Conservation (phyloP, 352 stramenopile genomes). For the Peronosclerospora sorghi region DNA sequence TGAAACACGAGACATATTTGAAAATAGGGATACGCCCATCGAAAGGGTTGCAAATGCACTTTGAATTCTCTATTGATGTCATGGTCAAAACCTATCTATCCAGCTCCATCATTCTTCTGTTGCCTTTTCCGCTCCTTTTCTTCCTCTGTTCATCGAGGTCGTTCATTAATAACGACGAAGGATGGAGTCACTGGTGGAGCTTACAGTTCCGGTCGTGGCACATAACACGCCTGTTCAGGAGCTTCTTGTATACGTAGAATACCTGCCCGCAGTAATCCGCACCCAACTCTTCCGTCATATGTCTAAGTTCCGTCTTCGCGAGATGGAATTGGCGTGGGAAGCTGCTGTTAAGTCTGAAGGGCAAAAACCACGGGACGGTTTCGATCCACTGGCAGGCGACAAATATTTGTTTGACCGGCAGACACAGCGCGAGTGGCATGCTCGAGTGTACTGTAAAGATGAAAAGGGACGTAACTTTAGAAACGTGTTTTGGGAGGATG, state of each 20-base stretch:
- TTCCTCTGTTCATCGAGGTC: no score
- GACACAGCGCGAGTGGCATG: conserved; percentile 22
- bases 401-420: conserved; percentile 31
- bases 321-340: conserved; percentile 37
- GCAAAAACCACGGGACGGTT: conserved; percentile 9
- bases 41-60: no score
- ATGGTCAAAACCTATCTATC: no score
- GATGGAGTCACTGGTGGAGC: conserved; percentile 17
- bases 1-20: no score
- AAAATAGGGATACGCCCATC: no score
- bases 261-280: conserved; percentile 27
- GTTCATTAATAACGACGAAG: no score
- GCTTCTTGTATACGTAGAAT: conserved; percentile 31
- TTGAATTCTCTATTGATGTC: no score
- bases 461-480: conserved; percentile 22
- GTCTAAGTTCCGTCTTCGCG: conserved; percentile 29
- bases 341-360: conserved; percentile 2
- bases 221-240: conserved; percentile 23
- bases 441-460: conserved; percentile 12
- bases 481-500: conserved; percentile 44
- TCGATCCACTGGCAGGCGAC: conserved; percentile 13
- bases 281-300: conserved; percentile 30
- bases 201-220: conserved; percentile 22
- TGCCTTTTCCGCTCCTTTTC: no score
- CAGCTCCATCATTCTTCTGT: no score